A percentile compares a stretch with the other conserved stretches of the same genome.
These are phyloP conservation scores for Albophoma yamanashiensis DNA, from an alignment of 2,329 filamentous ascomycete species.

Conservation along the genomic window DNA sequence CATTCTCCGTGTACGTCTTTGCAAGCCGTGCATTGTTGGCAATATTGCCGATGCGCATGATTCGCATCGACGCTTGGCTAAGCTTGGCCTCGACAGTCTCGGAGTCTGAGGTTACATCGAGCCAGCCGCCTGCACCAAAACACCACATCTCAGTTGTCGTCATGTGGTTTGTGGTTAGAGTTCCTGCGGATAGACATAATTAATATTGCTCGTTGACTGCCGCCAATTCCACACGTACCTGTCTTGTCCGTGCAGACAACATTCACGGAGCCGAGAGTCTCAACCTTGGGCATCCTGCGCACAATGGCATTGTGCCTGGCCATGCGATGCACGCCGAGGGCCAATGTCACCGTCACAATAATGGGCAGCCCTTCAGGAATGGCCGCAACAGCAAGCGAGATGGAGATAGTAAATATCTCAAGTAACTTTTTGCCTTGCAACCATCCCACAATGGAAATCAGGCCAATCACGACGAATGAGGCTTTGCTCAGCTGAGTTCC, in stretches of 20 bases:
- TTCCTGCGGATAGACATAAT: constrained; percentile 39
- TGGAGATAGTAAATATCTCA: constrained; percentile 95
- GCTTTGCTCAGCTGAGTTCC: constrained; percentile 94
- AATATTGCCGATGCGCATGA: constrained; percentile 88
- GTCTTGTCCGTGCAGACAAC: constrained; percentile 99
- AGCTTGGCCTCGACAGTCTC: constrained; percentile 46
- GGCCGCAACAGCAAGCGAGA: constrained; percentile 89
- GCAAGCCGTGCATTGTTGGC: constrained; percentile 87
- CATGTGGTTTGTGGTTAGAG: constrained; percentile 96
- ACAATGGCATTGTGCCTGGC: constrained; percentile 92
- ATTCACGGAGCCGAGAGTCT: constrained; percentile 96
- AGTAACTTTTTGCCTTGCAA: constrained; percentile 81
- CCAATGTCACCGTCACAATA: constrained; percentile 94
- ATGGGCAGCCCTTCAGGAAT: constrained; percentile 95
- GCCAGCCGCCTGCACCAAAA: constrained; percentile 53
- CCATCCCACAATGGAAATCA: constrained; percentile 87
- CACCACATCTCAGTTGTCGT: constrained; percentile 95
- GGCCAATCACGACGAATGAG: constrained; percentile 85
- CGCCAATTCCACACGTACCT: constrained; percentile 23
- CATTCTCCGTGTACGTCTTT: constrained; percentile 57
- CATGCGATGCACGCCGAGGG: constrained; percentile 92
- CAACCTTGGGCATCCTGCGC: constrained; percentile 88
- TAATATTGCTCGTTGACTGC: background rate
- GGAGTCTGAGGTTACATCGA: constrained; percentile 44
- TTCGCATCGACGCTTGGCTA: constrained; percentile 64